These are phyloP conservation scores for Sporothrix pseudoabietina DNA, from an alignment of 2,329 filamentous ascomycete species.

Conservation along the genomic window DNA sequence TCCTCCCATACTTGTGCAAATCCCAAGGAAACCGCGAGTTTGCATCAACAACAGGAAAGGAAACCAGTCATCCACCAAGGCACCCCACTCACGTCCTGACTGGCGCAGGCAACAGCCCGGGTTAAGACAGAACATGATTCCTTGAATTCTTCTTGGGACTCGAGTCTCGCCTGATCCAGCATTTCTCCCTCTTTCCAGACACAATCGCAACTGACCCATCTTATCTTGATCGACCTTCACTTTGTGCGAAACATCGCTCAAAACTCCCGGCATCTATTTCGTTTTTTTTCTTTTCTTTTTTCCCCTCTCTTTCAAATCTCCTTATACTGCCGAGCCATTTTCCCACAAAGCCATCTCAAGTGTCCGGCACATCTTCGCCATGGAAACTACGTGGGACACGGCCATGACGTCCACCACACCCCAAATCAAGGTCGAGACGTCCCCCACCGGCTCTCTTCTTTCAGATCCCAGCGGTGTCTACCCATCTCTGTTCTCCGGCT, in stretches of 20 bases:
- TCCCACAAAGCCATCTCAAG: not conserved
- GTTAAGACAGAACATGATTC: slow-evolving; percentile 22
- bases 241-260: not conserved
- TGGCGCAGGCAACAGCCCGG: slow-evolving; percentile 31
- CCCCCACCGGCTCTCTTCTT: slow-evolving; percentile 57
- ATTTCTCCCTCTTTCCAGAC: not conserved
- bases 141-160: slow-evolving; percentile 12
- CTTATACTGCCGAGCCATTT: not conserved
- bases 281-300: not conserved
- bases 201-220: not conserved
- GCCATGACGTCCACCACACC: slow-evolving; percentile 42
- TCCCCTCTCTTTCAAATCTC: too few relatives aligned
- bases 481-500: slow-evolving; percentile 43
- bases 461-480: slow-evolving; percentile 45
- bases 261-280: not conserved
- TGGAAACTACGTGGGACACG: slow-evolving; percentile 23
- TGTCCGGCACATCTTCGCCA: slow-evolving; percentile 28
- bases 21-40: not conserved
- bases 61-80: slow-evolving; percentile 23
- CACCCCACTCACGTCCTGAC: not conserved
- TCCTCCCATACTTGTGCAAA: not conserved
- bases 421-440: slow-evolving; percentile 56
- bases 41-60: not conserved
- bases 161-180: not conserved
- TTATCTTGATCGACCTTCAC: not conserved